Evolutionary conservation across 2,329 filamentous ascomycete genomes (phyloP).

Genomic region (Colletotrichum godetiae): DNA sequence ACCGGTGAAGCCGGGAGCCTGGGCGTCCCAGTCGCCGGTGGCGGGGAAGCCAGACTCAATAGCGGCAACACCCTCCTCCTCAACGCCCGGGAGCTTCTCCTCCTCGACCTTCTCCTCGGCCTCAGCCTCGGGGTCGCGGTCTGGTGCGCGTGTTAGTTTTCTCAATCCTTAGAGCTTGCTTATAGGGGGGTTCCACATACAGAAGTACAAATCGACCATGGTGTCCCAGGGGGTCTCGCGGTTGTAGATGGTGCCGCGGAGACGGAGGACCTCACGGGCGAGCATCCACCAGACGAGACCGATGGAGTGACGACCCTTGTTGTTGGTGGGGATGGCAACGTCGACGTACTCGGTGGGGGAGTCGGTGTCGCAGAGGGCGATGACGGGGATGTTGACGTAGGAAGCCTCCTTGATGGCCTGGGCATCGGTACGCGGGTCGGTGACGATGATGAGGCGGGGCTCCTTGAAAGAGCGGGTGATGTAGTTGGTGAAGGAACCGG

Average conservation of each 20-base stretch:
- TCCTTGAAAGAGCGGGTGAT: conserved; percentile 99
- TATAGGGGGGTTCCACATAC: conserved; percentile 55
- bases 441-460: conserved; percentile 98
- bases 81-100: conserved; percentile 88
- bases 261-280: conserved; percentile 98
- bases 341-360: conserved; percentile 99
- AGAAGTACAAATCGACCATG: conserved; percentile 99
- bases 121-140: conserved; percentile 99
- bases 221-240: conserved; percentile 98
- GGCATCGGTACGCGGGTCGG: conserved; percentile 98
- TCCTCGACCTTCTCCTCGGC: conserved; percentile 97
- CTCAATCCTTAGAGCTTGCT: neutral
- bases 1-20: conserved; percentile 76
- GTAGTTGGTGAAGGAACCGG: conserved; percentile 99
- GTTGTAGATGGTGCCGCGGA: conserved; percentile 95
- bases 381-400: conserved; percentile 99
- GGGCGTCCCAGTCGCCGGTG: conserved; percentile 87
- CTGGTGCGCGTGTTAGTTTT: conserved; percentile 45
- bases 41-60: conserved; percentile 82
- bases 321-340: conserved; percentile 99
- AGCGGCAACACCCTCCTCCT: conserved; percentile 84
- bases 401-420: conserved; percentile 99
- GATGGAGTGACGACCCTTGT: conserved; percentile 99
- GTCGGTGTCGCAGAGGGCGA: conserved; percentile 98
- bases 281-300: conserved; percentile 99